phyloP scores from a whole-genome alignment of 2,329 filamentous ascomycete species.

The Exophiala calicioides region DNA sequence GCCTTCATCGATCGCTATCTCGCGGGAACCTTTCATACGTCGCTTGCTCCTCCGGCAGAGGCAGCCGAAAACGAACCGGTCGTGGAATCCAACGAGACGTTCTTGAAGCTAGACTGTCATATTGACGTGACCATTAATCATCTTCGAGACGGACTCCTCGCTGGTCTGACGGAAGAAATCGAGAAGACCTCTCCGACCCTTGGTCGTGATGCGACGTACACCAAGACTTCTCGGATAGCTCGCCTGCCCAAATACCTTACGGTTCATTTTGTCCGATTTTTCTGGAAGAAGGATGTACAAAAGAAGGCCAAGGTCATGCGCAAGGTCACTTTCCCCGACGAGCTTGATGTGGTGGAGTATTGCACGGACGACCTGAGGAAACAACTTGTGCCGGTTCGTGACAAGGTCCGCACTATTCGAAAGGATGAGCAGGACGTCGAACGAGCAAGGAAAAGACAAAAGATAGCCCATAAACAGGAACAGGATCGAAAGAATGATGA shows the following conservation, averaged over 20 bases:
- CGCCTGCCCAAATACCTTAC: conserved; percentile 92
- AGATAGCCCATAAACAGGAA: conserved; percentile 62
- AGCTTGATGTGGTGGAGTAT: conserved; percentile 91
- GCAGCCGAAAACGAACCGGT: conserved; percentile 72
- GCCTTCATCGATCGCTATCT: conserved; percentile 92
- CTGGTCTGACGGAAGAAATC: conserved; percentile 80
- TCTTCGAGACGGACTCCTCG: conserved; percentile 80
- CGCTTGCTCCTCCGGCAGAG: conserved; percentile 74
- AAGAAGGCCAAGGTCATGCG: conserved; percentile 99
- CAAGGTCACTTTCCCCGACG: conserved; percentile 93
- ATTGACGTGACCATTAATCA: conserved; percentile 88
- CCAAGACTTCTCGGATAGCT: conserved; percentile 85
- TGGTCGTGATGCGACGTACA: conserved; percentile 78
- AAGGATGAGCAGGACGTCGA: conserved; percentile 95
- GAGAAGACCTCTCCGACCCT: conserved; percentile 83
- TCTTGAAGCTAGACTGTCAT: conserved; percentile 94
- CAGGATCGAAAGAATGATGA: conserved; percentile 51
- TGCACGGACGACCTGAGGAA: conserved; percentile 87
- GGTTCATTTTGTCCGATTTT: conserved; percentile 96
- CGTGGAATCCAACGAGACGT: conserved; percentile 68
- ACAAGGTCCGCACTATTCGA: conserved; percentile 90
- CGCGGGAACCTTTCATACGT: conserved; percentile 75
- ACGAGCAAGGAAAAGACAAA: conserved; percentile 87
- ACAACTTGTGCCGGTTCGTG: conserved; percentile 84
- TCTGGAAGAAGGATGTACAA: conserved; percentile 91